Evolutionary conservation across 306 rosid species (phyloP), one percentile per base, ranked within the genome.

Genomic region (Canavalia ensiformis): DNA sequence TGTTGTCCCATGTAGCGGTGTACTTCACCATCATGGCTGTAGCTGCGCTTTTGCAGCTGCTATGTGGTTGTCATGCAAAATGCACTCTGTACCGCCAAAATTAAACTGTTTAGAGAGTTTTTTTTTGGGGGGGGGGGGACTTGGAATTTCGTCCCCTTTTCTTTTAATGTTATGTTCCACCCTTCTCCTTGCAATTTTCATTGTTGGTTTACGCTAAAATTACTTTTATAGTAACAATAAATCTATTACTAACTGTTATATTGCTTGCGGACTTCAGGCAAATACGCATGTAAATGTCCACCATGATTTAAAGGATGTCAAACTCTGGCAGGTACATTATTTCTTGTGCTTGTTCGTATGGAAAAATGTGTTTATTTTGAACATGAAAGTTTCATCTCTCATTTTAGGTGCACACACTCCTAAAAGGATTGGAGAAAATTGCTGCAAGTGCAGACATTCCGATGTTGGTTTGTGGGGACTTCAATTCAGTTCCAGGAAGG

Each of bases 361-460:
- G 51, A 28, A 29, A 8, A 29, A 5, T 59, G 25, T 74, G 77
- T 51, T 76, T 72, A 39, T 59, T 37, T 31, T n/a, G 28, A 49
- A 31, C 29, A 4, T 75, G 12, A 75, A 41, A 52, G 66, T 57
- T 74, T 76, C 75, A 77, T 75, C 45, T 29, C 71, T 56, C 59
- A 35, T 82, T 78, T 67, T 69, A 96, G 99, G 98, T 92, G 85
- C 98, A 93, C 78, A 96, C 99, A 60, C 94, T 96, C 57, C 85
- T 96, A 35, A 96, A 96, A 89, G 99, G 99, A 75, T 88, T 96
- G 84, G 99, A 96, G 78, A 96, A 96, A 91, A 96, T 96, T 78
- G 98, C 99, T 55, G 93, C 92, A 68, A 96, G 99, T 93, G 99
- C 99, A 42, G 98, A 96, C 83, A 96, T 96, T 85, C 99, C 99